Evolutionary conservation across 345 rosid species (phyloP).

Genomic region (Populus tremula): DNA sequence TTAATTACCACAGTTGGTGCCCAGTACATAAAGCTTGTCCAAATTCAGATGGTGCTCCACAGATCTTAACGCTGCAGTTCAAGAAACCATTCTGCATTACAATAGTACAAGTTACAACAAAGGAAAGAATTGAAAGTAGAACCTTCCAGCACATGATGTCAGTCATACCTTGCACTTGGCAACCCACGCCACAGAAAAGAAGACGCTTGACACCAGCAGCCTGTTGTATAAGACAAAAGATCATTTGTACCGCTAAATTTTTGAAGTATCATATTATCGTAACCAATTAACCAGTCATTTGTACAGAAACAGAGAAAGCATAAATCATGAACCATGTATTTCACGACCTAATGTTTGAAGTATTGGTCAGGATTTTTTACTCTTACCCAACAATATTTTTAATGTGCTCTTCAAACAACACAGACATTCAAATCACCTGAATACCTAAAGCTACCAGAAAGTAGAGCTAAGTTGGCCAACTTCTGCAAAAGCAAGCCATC

Average conservation of each 20-base stretch:
- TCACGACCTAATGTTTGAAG: not conserved
- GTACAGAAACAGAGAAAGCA: not conserved
- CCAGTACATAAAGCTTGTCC: conserved; percentile 90
- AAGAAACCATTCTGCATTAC: conserved; percentile 94
- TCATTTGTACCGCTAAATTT: not conserved
- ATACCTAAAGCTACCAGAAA: not conserved
- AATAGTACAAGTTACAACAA: conserved; percentile 53
- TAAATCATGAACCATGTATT: not conserved
- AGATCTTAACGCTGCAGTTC: conserved; percentile 90
- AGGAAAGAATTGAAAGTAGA: conserved; percentile 23
- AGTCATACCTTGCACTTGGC: conserved; percentile 88
- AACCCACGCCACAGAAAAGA: conserved; percentile 96
- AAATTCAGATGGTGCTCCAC: conserved; percentile 82
- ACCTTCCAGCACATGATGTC: conserved; percentile 12
- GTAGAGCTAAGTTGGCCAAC: not conserved
- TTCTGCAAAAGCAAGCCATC: not conserved
- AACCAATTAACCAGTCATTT: not conserved
- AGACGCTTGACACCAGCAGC: conserved; percentile 93
- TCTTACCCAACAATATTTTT: not conserved
- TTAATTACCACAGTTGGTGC: conserved; percentile 88
- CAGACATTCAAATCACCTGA: not conserved
- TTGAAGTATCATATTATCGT: not conserved
- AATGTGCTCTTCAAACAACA: not conserved
- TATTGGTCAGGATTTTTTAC: not conserved
- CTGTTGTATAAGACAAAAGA: conserved; percentile 35